Conservation (phyloP, 2,329 filamentous ascomycete genomes). For the Colletotrichum eremochloae region DNA sequence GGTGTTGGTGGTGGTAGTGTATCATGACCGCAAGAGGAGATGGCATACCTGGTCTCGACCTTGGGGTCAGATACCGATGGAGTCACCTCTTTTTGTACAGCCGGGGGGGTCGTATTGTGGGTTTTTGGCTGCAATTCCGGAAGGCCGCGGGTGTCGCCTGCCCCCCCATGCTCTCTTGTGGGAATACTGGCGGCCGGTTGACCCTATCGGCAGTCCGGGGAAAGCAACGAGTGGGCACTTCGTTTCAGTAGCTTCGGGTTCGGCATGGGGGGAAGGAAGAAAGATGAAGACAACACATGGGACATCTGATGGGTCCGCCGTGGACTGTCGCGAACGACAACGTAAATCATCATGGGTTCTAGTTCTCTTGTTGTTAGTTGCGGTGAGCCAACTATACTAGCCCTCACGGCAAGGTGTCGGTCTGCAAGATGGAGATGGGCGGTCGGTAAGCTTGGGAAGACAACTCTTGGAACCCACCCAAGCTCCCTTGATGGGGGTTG, state of each 20-base stretch:
- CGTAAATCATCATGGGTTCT: neutral
- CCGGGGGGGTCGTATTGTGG: slow-evolving; percentile 22
- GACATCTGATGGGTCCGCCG: slow-evolving; percentile 17
- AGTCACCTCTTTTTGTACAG: neutral
- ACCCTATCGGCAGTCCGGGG: slow-evolving; percentile 41
- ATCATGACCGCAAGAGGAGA: neutral
- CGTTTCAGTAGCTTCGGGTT: slow-evolving; percentile 36
- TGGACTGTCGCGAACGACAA: slow-evolving; percentile 10
- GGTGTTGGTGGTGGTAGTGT: slow-evolving; percentile 1
- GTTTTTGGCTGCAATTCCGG: slow-evolving; percentile 34
- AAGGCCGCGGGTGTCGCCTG: slow-evolving; percentile 32
- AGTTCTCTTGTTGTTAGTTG: neutral
- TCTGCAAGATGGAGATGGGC: neutral
- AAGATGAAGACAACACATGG: slow-evolving; percentile 22
- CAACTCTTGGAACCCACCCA: slow-evolving; percentile 8
- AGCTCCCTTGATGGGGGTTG: slow-evolving; percentile 31
- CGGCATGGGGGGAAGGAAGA: slow-evolving; percentile 7
- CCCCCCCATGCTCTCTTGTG: slow-evolving; percentile 7
- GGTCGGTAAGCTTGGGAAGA: slow-evolving; percentile 6
- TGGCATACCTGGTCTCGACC: neutral
- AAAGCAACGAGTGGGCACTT: slow-evolving; percentile 32
- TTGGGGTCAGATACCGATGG: neutral
- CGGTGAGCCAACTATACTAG: neutral
- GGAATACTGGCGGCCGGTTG: slow-evolving; percentile 12
- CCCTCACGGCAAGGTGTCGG: neutral